Base-by-base conservation (phyloP, 495 filamentous ascomycete genomes). In the Annulohypoxylon bovei region DNA sequence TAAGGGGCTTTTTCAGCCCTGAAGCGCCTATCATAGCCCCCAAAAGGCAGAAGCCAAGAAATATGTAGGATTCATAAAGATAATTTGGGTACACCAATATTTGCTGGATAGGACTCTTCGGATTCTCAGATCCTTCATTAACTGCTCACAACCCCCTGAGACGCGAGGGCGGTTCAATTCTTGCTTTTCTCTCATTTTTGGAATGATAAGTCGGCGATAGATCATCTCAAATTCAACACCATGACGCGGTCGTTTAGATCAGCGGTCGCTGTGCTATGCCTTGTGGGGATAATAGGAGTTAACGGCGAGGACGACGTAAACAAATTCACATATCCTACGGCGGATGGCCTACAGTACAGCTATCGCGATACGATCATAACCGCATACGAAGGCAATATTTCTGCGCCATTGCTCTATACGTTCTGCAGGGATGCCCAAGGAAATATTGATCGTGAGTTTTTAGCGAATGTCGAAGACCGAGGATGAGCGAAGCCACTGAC, bases 311-410 rank as follows among this genome's bases (percentile, higher is more conserved):
- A 54, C 22, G 46, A 53, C 8, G 23, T 47, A 35, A 62, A 62
- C 44, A 23, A 44, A 44, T 30, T 64, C 27, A 46, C 22, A 4
- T 58, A 58, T 44, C 63, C 58, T 12, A 23, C 30, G 16, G 1
- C 23, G 8, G 18, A n/a, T 20, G 30, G 1, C 44, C 49, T 16
- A 6, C 22, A 14, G 22, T 53, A 1, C 28, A 25, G 61, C 16
- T 47, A 49, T 8, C 39, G 44, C 37, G 62, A 65, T n/a, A 65
- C 39, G 6, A 37, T 65, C 20, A 18, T 42, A 27, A 42, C 54
- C 3, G 3, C 62, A 27, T 65, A 65, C 11, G 28, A 37, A 23
- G 35, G 62, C 11, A 56, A 65, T 9, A 63, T 63, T 44, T 42
- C 60, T 12, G 12, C 32, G 23, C 46, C 60, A 6, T 11, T 42